A percentile compares a stretch with the other conserved stretches of the same genome.
phyloP scores from a whole-genome alignment of 768 basidiomycete species.

The Hypsizygus marmoreus region DNA sequence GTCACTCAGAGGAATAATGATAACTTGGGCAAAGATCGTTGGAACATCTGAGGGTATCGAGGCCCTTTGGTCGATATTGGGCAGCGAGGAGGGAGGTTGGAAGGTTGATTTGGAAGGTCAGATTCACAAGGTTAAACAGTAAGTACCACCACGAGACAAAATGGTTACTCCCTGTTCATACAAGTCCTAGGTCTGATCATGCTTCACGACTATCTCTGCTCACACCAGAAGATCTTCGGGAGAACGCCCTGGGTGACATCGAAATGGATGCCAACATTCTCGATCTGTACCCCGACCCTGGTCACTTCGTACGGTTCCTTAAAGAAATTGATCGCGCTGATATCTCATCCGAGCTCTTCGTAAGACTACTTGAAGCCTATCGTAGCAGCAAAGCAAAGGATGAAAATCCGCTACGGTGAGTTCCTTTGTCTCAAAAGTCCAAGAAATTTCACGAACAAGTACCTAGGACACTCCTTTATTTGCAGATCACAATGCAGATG shows the following conservation, averaged over 20 bases:
- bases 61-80: constrained; percentile 62
- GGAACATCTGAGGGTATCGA: constrained; percentile 50
- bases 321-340: constrained; percentile 68
- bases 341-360: constrained; percentile 71
- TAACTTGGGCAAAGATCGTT: constrained; percentile 77
- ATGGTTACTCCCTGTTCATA: no score
- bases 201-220: constrained; percentile 41
- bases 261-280: constrained; percentile 59
- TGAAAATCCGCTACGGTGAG: constrained; percentile 56
- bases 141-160: constrained; percentile 23
- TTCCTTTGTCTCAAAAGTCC: not conserved
- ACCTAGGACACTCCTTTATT: constrained; percentile 63
- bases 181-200: constrained; percentile 26
- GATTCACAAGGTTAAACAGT: constrained; percentile 46
- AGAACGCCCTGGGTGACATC: constrained; percentile 42
- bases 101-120: constrained; percentile 55
- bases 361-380: constrained; percentile 73
- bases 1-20: constrained; percentile 58
- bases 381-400: constrained; percentile 42
- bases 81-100: constrained; percentile 55
- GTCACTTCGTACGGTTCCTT: constrained; percentile 65
- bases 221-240: constrained; percentile 51
- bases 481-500: constrained; percentile 84
- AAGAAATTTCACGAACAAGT: constrained; percentile 6
- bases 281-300: constrained; percentile 75